These are phyloP conservation scores for Fonsecaea pugnacius DNA, from an alignment of 2,329 filamentous ascomycete genomes.

Conservation along the genomic window DNA sequence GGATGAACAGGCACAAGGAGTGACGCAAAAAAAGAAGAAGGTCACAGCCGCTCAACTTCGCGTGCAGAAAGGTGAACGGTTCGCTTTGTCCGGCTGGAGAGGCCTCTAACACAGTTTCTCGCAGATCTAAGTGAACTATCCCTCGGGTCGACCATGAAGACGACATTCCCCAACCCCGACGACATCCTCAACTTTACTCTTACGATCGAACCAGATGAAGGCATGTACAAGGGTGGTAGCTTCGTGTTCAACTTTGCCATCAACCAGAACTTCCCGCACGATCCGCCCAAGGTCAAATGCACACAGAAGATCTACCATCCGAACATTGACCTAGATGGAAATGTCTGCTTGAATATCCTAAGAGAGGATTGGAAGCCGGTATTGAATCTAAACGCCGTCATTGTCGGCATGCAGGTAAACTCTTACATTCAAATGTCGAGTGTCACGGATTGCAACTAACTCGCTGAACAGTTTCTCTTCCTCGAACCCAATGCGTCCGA, in stretches of 20 bases:
- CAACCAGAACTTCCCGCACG: constrained; percentile 93
- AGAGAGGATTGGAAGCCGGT: constrained; percentile 99
- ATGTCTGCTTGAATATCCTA: constrained; percentile 96
- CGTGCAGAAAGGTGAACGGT: constrained; percentile 81
- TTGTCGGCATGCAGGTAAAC: constrained; percentile 82
- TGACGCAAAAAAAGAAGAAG: constrained; percentile 93
- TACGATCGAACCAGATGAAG: constrained; percentile 57
- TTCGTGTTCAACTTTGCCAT: constrained; percentile 93
- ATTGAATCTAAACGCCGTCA: constrained; percentile 92
- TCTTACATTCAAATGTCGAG: background rate
- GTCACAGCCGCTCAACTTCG: constrained; percentile 94
- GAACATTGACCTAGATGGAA: constrained; percentile 96
- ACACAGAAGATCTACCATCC: constrained; percentile 99
- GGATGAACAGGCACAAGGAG: constrained; percentile 87
- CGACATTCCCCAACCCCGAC: constrained; percentile 62
- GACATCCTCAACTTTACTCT: constrained; percentile 60
- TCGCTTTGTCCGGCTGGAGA: background rate
- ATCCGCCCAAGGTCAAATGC: constrained; percentile 96
- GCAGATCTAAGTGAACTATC: constrained; percentile 55
- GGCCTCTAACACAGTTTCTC: background rate
- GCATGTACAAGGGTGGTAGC: constrained; percentile 81
- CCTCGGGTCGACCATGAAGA: constrained; percentile 61
- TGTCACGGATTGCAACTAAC: background rate
- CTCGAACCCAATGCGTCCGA: constrained; percentile 96
- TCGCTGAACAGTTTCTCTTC: constrained; percentile 76